phyloP scores from a whole-genome alignment of 257 asterid species.

The Fraxinus anomala region DNA sequence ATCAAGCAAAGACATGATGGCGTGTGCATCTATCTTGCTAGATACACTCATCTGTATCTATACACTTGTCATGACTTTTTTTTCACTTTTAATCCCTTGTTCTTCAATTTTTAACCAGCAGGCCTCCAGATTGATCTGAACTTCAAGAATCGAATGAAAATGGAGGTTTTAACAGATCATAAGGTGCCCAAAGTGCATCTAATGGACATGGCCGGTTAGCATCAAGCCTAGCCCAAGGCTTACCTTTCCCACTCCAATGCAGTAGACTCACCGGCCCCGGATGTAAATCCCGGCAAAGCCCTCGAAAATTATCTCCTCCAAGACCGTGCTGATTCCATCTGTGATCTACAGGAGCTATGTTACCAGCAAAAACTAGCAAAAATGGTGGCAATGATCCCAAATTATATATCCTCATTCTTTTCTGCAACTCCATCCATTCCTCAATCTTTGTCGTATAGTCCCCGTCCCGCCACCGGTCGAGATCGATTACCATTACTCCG shows the following conservation, averaged over 20 bases:
- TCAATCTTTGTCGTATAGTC: conserved; percentile 38
- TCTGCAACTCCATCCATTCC: conserved; percentile 51
- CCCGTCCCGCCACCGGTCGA: conserved; percentile 40
- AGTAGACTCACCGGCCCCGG: conserved; percentile 45
- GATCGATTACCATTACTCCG: conserved; percentile 50
- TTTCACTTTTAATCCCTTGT: neutral
- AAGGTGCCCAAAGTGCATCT: conserved; percentile 60
- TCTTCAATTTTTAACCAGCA: neutral
- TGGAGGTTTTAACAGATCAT: conserved; percentile 39
- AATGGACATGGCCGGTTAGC: conserved; percentile 46
- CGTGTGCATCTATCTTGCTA: neutral
- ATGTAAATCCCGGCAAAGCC: conserved; percentile 44
- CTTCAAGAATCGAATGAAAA: conserved; percentile 32
- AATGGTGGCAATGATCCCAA: conserved; percentile 52
- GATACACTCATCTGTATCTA: neutral
- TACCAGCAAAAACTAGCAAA: conserved; percentile 48
- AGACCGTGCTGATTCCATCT: conserved; percentile 52
- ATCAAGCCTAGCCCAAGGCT: conserved; percentile 53
- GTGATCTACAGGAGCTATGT: conserved; percentile 46
- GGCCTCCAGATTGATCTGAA: neutral
- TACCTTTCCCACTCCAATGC: conserved; percentile 58
- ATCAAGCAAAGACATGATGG: neutral
- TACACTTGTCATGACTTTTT: neutral
- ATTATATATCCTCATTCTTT: conserved; percentile 47
- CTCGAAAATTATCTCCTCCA: conserved; percentile 47